Evolutionary conservation across 176 grass and related monocot genomes (phyloP), one percentile per base, ranked within the genome.

Genomic region (Avena sativa): DNA sequence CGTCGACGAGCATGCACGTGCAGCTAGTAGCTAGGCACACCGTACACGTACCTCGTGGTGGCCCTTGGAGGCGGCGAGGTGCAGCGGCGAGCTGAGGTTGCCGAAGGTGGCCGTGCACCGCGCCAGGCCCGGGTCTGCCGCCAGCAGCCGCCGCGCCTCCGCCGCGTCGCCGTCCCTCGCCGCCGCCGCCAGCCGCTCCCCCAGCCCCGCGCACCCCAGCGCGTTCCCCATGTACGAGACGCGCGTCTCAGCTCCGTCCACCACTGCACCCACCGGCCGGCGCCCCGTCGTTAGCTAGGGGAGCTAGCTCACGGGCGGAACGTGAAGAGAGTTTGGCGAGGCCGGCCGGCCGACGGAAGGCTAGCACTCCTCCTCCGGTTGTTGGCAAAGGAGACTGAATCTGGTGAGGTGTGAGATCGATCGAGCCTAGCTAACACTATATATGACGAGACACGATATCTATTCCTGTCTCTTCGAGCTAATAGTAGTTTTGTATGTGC

Each of bases 81-180:
- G 97, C 51, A 99, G 87, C 44, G 97, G 92, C 69, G 97, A 96
- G 85, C 80, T 93, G 82, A 99, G 90, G 76, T 77, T 86, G 74
- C 89, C 92, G 88, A 99, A 96, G 76, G 89, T 92, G 65, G 80
- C 73, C 48, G 73, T 78, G 87, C 86, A 94, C n/a, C 87, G 87
- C 0, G 86, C 94, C 4, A 99, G 90, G 20, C 89, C 87, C 1
- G 89, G 76, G 76, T 94, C 87, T 15, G 53, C 38, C 79, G 79
- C 82, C 82, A 99, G 67, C 50, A 99, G 87, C 83, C 87, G 87
- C 7, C 83, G 90, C 28, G 51, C 94, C 89, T 82, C 90, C 72
- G 81, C 80, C 15, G 62, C 56, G 76, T 99, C 94, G 71, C 97
- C 97, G 44, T 96, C 94, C 70, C 73, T 63, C 8, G 97, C 90